Conservation (phyloP, 2,329 filamentous ascomycete genomes). For the Dothistroma pini region DNA sequence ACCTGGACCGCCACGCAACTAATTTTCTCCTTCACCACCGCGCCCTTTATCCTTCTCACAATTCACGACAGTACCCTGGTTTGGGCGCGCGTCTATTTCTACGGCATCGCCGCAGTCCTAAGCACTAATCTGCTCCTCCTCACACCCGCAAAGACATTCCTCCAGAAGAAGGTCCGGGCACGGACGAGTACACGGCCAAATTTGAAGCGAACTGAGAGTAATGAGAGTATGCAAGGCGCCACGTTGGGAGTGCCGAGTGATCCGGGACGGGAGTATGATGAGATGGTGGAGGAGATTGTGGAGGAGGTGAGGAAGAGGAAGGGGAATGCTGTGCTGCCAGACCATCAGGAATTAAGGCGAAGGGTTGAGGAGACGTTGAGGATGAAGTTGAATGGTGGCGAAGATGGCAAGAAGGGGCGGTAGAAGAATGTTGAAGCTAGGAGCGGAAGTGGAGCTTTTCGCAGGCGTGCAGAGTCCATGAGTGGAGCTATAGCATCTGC, state of each 20-base stretch:
- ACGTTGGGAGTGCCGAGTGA: conserved; percentile 79
- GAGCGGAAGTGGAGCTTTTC: background rate
- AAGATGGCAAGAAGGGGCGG: conserved; percentile 11
- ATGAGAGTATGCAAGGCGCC: conserved; percentile 39
- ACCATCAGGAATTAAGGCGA: conserved; percentile 51
- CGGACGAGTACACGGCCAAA: conserved; percentile 27
- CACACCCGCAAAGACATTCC: conserved; percentile 65
- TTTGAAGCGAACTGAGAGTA: conserved; percentile 29
- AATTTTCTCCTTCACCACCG: conserved; percentile 76
- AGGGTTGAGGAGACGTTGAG: conserved; percentile 48
- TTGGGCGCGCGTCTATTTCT: conserved; percentile 89
- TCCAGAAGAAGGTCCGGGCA: conserved; percentile 38
- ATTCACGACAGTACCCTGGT: conserved; percentile 67
- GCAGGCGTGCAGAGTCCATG: background rate
- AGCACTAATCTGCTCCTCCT: conserved; percentile 70
- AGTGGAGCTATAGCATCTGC: too few species aligned
- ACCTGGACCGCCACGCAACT: conserved; percentile 74
- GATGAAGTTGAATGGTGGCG: conserved; percentile 13
- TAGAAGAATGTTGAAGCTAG: background rate
- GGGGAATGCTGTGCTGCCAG: conserved; percentile 40
- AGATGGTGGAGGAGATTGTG: conserved; percentile 71
- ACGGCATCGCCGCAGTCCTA: conserved; percentile 66
- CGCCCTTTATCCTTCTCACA: conserved; percentile 79
- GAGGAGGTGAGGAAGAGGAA: conserved; percentile 64
- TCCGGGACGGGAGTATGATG: conserved; percentile 68